Evolutionary conservation across 2,329 filamentous ascomycete genomes (phyloP).

Genomic region (Botrytis cinerea): DNA sequence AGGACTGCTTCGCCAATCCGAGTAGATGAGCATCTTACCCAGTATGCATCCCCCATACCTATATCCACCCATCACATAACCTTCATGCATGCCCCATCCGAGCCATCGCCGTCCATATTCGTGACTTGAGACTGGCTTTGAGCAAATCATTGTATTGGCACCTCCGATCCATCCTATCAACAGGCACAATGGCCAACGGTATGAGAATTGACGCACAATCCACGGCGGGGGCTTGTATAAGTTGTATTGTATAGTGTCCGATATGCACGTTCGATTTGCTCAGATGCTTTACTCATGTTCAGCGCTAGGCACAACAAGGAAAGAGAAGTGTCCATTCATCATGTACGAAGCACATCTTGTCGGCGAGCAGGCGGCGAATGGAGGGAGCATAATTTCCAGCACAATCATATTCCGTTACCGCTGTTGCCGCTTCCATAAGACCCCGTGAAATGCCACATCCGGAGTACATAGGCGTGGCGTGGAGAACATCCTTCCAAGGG

Average conservation of each 20-base stretch:
- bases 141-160: neutral
- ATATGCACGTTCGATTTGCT: neutral
- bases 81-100: neutral
- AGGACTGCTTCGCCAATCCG: neutral
- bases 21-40: neutral
- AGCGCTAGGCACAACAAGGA: slow-evolving; percentile 4
- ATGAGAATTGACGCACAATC: neutral
- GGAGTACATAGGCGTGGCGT: slow-evolving; percentile 5
- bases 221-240: neutral
- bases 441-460: neutral
- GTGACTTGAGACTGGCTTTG: neutral
- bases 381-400: neutral
- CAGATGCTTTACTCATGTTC: slow-evolving; percentile 1
- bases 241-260: neutral
- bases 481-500: neutral
- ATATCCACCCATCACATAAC: neutral
- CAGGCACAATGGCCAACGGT: neutral
- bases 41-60: neutral
- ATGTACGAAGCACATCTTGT: neutral
- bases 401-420: neutral
- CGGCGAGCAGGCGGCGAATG: neutral
- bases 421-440: neutral
- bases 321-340: neutral
- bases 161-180: neutral
- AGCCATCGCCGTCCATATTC: neutral